Evolutionary conservation across 2,329 filamentous ascomycete genomes (phyloP).

Genomic region (Paracamarosporium sp.): DNA sequence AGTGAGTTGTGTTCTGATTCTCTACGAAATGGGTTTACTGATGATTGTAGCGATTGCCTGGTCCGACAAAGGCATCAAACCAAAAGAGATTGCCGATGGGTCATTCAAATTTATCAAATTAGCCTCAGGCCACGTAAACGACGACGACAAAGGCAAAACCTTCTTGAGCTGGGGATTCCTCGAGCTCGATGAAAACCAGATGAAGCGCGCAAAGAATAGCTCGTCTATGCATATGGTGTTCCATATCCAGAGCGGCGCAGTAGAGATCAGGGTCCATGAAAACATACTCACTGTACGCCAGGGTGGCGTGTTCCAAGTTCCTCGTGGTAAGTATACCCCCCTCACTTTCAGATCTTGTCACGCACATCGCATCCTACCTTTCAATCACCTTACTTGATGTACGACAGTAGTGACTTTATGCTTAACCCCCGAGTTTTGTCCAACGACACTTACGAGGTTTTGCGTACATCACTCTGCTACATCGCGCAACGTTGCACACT

Average conservation of each 20-base stretch:
- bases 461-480: slow-evolving; percentile 21
- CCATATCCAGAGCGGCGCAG: slow-evolving; percentile 84
- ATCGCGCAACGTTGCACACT: slow-evolving; percentile 28
- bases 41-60: slow-evolving; percentile 64
- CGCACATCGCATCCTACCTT: background rate
- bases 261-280: slow-evolving; percentile 78
- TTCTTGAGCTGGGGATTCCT: slow-evolving; percentile 93
- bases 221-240: slow-evolving; percentile 98
- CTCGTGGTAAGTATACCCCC: slow-evolving; percentile 73
- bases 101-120: slow-evolving; percentile 91
- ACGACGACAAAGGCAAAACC: slow-evolving; percentile 59
- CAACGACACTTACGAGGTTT: slow-evolving; percentile 20
- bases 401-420: slow-evolving; percentile 40
- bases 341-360: slow-evolving; percentile 11
- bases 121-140: slow-evolving; percentile 48
- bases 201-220: slow-evolving; percentile 90
- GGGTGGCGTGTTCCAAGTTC: slow-evolving; percentile 93
- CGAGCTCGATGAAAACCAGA: slow-evolving; percentile 80
- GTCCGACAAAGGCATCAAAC: slow-evolving; percentile 63
- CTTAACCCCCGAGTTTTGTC: slow-evolving; percentile 20
- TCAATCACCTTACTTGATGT: slow-evolving; percentile 18
- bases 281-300: slow-evolving; percentile 82
- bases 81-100: slow-evolving; percentile 65
- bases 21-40: slow-evolving; percentile 11
- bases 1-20: slow-evolving; percentile 37